Base-by-base conservation (phyloP, 2,329 filamentous ascomycete species). In the Beauveria rudraprayagi region DNA sequence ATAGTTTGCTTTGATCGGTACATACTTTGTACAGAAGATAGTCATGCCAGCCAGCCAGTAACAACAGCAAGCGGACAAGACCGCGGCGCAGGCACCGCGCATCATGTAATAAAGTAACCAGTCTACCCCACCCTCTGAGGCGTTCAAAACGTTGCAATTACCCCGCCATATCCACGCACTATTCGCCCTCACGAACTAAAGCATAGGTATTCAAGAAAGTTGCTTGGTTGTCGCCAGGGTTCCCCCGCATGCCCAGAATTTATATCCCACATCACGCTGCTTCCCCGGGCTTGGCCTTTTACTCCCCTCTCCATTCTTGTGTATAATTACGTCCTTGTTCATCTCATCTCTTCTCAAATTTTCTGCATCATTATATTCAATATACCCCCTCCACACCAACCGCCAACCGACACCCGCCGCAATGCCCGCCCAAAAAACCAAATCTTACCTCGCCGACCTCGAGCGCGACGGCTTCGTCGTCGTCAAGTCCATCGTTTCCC, bases 381-480 rank as follows among this genome's bases (percentile, higher is more conserved):
- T 50, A 58, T 40, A 56, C 56, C 60, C 41, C 51, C 37, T 37
- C 41, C 41, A 22, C 22, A 22, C 48, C 19, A 3, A 28, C 9
- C 9, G 40, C n/a, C 10, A n/a, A 40, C 43, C 43, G 19, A 46
- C 16, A 44, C 17, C 26, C 41, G 60, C 24, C 14, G 11, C 30
- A 34, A 68, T 69, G 66, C 55, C 64, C 11, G 64, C 65, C 50
- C 58, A 66, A 44, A 64, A 63, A 53, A 57, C 63, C 2, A 48
- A 59, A 37, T 55, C 60, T 51, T 60, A 66, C 59, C 67, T 72
- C 57, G 75, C 78, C 63, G 72, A 79, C 62, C 87, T 93, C 66
- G 80, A 86, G 64, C 77, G 77, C 58, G 83, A 94, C 72, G 91
- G 91, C 73, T 96, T 88, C 78, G 87, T 93, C 54, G 75, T 89